Conservation (phyloP, 139 green algal genomes). For the Chlorella sorokiniana region DNA sequence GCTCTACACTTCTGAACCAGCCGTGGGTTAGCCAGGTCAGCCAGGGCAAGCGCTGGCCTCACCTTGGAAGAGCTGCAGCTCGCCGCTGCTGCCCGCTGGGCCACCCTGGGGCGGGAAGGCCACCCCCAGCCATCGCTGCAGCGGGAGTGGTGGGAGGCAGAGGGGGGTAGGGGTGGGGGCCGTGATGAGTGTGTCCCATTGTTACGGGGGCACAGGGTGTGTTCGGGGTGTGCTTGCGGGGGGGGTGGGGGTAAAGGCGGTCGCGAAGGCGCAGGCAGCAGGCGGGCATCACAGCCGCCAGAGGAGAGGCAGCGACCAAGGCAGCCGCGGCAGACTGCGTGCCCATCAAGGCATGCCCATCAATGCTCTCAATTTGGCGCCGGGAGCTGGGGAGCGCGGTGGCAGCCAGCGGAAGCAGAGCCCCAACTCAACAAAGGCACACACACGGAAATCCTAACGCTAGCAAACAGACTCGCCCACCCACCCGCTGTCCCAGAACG, state of each 20-base stretch:
- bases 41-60: background rate
- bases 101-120: background rate
- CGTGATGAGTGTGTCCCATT: too few relatives aligned
- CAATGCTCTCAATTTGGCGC: background rate
- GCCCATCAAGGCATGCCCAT: background rate
- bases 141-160: background rate
- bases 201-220: too few relatives aligned
- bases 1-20: background rate
- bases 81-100: background rate
- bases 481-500: background rate
- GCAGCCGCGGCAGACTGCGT: background rate
- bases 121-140: background rate
- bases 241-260: background rate
- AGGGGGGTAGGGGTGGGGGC: background rate
- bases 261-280: background rate
- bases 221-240: too few relatives aligned
- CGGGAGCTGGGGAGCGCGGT: too few relatives aligned
- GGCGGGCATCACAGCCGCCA: background rate
- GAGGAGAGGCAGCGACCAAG: background rate
- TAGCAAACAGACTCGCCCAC: background rate
- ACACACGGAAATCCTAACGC: background rate
- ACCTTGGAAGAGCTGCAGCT: conserved; percentile 4
- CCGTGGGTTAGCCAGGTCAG: background rate
- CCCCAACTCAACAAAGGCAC: background rate
- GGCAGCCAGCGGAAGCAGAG: too few relatives aligned